phyloP scores from a whole-genome alignment of 2,329 filamentous ascomycete genomes.

The Ceratocystis papillata region DNA sequence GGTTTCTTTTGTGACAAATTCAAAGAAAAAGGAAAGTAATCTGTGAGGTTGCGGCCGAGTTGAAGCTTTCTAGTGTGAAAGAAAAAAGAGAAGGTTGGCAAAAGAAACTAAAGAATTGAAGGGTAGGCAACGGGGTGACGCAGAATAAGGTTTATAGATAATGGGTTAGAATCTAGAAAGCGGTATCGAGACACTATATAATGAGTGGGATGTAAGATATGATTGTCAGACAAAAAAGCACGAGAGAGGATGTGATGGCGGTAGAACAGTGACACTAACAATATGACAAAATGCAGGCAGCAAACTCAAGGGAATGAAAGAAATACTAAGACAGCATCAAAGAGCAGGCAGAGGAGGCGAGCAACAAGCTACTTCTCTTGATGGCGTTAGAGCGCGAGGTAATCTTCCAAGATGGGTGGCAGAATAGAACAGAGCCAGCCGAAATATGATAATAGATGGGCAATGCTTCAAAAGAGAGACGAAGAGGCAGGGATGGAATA shows the following conservation, averaged over 20 bases:
- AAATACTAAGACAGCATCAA: not conserved
- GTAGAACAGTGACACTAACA: not conserved
- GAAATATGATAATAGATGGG: not conserved
- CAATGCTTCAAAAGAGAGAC: not conserved
- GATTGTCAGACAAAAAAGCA: not conserved
- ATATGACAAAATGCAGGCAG: not conserved
- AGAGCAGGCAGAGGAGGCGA: not conserved
- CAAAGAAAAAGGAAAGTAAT: not conserved
- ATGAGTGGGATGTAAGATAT: not conserved
- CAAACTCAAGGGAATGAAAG: not conserved
- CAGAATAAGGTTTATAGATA: slow-evolving; percentile 3
- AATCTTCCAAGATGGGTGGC: not conserved
- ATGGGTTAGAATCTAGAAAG: not conserved
- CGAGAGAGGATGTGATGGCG: not conserved
- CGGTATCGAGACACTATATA: not conserved
- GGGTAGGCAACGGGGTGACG: no score
- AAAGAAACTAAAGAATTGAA: not conserved
- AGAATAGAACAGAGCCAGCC: not conserved
- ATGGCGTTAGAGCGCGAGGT: not conserved
- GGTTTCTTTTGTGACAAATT: not conserved
- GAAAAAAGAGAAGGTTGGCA: not conserved
- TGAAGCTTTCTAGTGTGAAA: not conserved
- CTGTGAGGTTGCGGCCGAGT: not conserved
- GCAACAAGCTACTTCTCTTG: not conserved
- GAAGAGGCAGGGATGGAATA: not conserved